Conservation (phyloP, 163 green algal species). For the Chloromonas sp. region DNA sequence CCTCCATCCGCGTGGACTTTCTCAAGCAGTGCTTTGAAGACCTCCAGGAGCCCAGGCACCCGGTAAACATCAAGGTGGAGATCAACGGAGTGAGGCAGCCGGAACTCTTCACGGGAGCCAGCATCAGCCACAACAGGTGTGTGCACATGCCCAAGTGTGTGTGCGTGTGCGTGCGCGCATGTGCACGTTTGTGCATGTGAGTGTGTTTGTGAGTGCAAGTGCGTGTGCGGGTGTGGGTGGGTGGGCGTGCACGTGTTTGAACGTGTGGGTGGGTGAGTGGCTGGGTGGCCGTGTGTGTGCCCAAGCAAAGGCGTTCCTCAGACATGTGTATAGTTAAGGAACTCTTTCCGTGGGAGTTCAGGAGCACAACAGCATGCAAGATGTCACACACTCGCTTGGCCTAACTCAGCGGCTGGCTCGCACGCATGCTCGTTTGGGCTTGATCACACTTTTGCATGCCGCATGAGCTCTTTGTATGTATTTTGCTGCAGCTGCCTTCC, state of each 20-base stretch:
- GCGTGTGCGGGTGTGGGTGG: not conserved
- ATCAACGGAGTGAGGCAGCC: conserved; percentile 14
- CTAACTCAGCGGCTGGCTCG: too few relatives aligned
- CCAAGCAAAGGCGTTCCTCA: too few relatives aligned
- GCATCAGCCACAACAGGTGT: conserved; percentile 15
- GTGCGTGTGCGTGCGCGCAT: not conserved
- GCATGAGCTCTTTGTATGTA: too few relatives aligned
- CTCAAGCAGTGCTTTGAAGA: not conserved
- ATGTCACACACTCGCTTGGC: too few relatives aligned
- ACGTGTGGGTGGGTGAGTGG: not conserved
- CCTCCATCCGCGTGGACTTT: conserved; percentile 11
- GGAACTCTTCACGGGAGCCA: conserved; percentile 4
- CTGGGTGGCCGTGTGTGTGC: too few relatives aligned
- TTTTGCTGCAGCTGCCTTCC: not conserved
- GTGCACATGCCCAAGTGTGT: not conserved
- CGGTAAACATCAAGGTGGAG: conserved; percentile 7
- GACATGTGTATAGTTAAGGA: too few relatives aligned
- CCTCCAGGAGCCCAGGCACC: conserved; percentile 4
- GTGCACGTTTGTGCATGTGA: not conserved
- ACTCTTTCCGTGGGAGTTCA: too few relatives aligned
- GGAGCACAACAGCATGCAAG: too few relatives aligned
- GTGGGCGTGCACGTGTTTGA: not conserved
- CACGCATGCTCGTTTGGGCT: too few relatives aligned
- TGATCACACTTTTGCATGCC: too few relatives aligned
- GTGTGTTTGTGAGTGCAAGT: not conserved